Evolutionary conservation across 805 yeast genomes (phyloP).

Genomic region (Candida nonsorbophila): DNA sequence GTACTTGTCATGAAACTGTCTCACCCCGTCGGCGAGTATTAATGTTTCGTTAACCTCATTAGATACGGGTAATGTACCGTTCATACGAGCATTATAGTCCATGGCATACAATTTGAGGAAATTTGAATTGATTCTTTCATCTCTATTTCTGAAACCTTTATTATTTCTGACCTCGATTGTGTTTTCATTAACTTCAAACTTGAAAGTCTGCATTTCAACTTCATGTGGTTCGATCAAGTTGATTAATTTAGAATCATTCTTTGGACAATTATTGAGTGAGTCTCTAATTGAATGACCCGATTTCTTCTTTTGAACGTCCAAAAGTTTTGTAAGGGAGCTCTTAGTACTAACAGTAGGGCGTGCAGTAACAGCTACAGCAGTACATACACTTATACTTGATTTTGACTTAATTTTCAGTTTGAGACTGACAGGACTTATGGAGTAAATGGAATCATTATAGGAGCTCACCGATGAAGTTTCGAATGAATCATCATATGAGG

Average conservation of each 20-base stretch:
- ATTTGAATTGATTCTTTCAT: slow-evolving; percentile 45
- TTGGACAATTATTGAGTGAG: too few relatives aligned
- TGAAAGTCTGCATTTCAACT: slow-evolving; percentile 13
- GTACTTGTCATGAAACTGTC: slow-evolving; percentile 20
- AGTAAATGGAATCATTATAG: neutral
- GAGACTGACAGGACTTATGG: neutral
- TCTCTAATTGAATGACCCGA: too few relatives aligned
- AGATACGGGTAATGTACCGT: slow-evolving; percentile 20
- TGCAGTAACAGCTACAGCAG: too few relatives aligned
- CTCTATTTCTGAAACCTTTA: slow-evolving; percentile 26
- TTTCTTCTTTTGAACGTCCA: too few relatives aligned
- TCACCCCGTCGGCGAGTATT: slow-evolving; percentile 9
- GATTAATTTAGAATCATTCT: too few relatives aligned
- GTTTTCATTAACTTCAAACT: slow-evolving; percentile 2
- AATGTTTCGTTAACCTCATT: slow-evolving; percentile 8
- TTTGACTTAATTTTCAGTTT: too few relatives aligned
- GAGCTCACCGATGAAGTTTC: neutral
- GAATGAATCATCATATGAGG: neutral
- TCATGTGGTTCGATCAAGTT: too few relatives aligned
- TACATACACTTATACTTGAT: too few relatives aligned
- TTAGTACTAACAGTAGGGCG: too few relatives aligned
- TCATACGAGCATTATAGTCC: slow-evolving; percentile 37
- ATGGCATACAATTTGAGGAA: slow-evolving; percentile 47
- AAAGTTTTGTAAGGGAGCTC: too few relatives aligned
- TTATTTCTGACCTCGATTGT: slow-evolving; percentile 1